Percentiles rank a stretch among this genome's conserved stretches.
These are phyloP conservation scores for Exophiala sp. DNA, from an alignment of 2,329 filamentous ascomycete genomes.

Conservation along the genomic window DNA sequence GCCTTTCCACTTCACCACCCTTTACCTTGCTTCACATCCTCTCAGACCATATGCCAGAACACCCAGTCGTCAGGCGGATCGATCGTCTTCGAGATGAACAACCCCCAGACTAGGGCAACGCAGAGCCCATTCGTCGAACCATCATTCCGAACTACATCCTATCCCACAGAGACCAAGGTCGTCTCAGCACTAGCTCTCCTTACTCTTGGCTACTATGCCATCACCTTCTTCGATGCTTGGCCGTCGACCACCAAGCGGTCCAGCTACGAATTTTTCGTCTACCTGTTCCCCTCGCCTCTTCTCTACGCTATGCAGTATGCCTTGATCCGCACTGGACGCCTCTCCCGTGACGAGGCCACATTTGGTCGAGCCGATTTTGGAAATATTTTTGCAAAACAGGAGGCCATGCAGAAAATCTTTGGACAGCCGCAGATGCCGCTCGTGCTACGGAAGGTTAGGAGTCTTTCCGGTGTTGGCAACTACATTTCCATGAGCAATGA, in stretches of 20 bases:
- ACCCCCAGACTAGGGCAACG: constrained; percentile 23
- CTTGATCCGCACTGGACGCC: constrained; percentile 39
- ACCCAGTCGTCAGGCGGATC: background rate
- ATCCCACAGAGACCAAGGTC: constrained; percentile 17
- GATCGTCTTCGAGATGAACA: constrained; percentile 22
- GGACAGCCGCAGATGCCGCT: constrained; percentile 58
- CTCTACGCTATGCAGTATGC: constrained; percentile 50
- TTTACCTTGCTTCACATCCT: background rate
- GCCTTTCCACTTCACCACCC: too few species aligned
- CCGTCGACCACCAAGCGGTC: constrained; percentile 26
- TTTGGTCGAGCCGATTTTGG: constrained; percentile 32
- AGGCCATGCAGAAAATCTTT: constrained; percentile 61
- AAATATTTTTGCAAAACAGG: constrained; percentile 56
- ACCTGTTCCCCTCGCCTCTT: constrained; percentile 38
- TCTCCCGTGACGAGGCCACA: constrained; percentile 37
- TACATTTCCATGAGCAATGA: constrained; percentile 36
- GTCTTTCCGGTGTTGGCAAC: constrained; percentile 53
- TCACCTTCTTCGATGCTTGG: constrained; percentile 38
- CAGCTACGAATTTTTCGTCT: constrained; percentile 39
- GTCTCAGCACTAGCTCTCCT: constrained; percentile 23
- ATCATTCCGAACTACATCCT: constrained; percentile 8
- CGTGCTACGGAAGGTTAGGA: constrained; percentile 56
- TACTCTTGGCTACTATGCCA: constrained; percentile 34
- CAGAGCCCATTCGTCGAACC: constrained; percentile 15
- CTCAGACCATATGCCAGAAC: constrained; percentile 13